Base-by-base conservation (phyloP, 768 basidiomycete genomes). In the Hypsizygus marmoreus region DNA sequence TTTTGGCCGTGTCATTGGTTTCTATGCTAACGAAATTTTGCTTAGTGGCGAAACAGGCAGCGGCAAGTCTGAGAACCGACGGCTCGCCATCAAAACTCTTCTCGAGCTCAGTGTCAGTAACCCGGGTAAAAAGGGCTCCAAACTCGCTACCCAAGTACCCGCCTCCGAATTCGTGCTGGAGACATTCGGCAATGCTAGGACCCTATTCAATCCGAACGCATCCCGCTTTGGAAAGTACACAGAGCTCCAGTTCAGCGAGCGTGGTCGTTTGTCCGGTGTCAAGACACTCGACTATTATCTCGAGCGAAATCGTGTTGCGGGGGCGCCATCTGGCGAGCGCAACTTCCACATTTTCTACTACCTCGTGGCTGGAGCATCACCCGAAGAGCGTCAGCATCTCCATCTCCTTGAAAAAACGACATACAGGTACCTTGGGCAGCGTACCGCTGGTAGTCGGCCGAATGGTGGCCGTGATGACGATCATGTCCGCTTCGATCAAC, bases 321-420 rank as follows among this genome's bases (percentile, higher is more conserved):
- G 83, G 16, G 81, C 89, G 0, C 89, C 91, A 0, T 89, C 86
- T 0, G 94, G 93, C 43, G 95, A 99, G 66, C 82, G 95, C 9
- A 97, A 97, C 55, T 97, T 98, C 64, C 94, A 99, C 65, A 93
- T 95, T 26, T 97, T 98, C 68, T 97, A 98, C 63, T 97, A 97
- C 65, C 81, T 99, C 58, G 84, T 95, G 47, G 88, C 92, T 0
- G 95, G 97, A 19, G 93, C 94, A 1, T 82, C 87, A 0, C 60
- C 80, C 0, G 97, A 98, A 58, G 97, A 99, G 63, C 74, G 90
- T 11, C 82, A 88, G 22, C 92, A 95, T 61, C 79, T 98, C 41
- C 87, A 89, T 51, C 77, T 99, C 7, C 69, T 79, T 40, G 88
- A 95, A 60, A 86, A 86, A 63, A 79, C 81, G 1, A 77, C 81